Evolutionary conservation across 164 flowering plant species (phyloP).

Genomic region (Annona squamosa): DNA sequence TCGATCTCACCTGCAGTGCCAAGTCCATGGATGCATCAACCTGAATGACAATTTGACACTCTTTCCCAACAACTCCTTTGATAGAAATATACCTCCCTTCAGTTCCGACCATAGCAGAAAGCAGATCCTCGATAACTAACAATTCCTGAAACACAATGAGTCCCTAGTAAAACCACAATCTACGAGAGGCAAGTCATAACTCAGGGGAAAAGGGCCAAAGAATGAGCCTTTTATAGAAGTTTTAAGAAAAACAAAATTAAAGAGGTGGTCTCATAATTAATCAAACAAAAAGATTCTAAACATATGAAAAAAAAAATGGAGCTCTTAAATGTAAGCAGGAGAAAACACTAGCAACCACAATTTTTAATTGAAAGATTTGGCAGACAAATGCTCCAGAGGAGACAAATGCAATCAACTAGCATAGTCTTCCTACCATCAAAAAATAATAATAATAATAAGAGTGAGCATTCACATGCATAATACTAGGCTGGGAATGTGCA

Average conservation of each 20-base stretch:
- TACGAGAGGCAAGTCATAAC: neutral
- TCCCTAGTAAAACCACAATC: neutral
- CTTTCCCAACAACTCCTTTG: conserved; percentile 49
- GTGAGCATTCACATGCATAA: no score
- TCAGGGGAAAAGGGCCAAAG: neutral
- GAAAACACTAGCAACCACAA: no score
- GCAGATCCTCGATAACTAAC: conserved; percentile 82
- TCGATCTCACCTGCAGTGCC: conserved; percentile 62
- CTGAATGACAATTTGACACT: conserved; percentile 47
- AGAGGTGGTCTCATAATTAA: neutral
- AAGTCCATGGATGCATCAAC: conserved; percentile 89
- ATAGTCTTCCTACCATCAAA: no score
- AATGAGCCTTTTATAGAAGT: neutral
- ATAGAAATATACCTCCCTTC: conserved; percentile 85
- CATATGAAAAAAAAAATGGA: neutral
- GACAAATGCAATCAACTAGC: no score
- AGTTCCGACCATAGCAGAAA: conserved; percentile 83
- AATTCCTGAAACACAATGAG: conserved; percentile 51
- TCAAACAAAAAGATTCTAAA: neutral
- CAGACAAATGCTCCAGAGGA: no score
- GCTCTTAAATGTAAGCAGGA: neutral
- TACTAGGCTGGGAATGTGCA: no score
- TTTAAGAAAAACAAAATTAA: neutral
- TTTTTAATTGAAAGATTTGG: no score
- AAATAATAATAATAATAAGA: no score